Evolutionary conservation across 192 early-diverging fungal species (phyloP).

Genomic region (Funneliformis geosporum): DNA sequence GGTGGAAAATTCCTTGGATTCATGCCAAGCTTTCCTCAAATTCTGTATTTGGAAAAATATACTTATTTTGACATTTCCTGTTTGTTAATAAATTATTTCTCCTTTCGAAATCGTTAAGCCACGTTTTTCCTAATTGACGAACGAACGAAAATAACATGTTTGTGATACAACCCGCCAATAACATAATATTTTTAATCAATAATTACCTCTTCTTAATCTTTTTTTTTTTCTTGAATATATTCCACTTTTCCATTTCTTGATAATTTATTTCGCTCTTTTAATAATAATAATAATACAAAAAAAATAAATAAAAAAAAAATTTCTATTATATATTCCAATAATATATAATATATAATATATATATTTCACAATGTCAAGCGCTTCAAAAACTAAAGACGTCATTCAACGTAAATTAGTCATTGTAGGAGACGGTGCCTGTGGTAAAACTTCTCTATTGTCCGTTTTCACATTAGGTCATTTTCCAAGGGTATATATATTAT

Average conservation of each 20-base stretch:
- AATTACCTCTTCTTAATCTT: no score
- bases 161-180: not conserved
- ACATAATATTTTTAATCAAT: not conserved
- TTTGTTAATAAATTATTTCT: not conserved
- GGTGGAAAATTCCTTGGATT: not conserved
- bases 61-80: not conserved
- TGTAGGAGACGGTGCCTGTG: constrained; percentile 83
- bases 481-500: constrained; percentile 69
- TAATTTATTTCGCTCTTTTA: no score
- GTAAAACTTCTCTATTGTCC: constrained; percentile 76
- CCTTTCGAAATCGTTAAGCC: not conserved
- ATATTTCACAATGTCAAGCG: not conserved
- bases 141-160: not conserved
- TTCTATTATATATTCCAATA: no score
- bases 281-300: no score
- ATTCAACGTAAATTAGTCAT: constrained; percentile 86
- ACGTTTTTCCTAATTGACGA: not conserved
- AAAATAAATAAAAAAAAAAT: no score
- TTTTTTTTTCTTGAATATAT: no score
- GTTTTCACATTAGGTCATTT: constrained; percentile 78
- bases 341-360: no score
- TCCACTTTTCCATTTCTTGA: no score
- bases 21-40: not conserved
- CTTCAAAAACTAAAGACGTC: constrained; percentile 46
- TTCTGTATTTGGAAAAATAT: not conserved